Conservation (phyloP, 1,284 basidiomycete species). For the Sutorius eximius region DNA sequence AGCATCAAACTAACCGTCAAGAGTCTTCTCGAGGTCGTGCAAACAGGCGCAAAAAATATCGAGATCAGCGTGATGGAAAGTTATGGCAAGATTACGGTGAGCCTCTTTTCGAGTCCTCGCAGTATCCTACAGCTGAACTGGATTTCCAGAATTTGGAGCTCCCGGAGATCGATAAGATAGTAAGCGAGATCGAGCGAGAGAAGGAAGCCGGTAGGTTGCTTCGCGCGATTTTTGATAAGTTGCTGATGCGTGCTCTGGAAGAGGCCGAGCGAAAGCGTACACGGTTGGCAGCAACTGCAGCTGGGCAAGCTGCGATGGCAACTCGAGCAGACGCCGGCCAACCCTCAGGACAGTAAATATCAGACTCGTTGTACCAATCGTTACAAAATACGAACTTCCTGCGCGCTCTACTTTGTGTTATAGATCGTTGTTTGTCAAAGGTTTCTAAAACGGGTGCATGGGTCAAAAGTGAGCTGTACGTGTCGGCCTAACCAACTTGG, state of each 20-base stretch:
- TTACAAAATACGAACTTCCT: slow-evolving; percentile 7
- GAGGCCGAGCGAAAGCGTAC: slow-evolving; percentile 92
- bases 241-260: slow-evolving; percentile 70
- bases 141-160: slow-evolving; percentile 74
- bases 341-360: slow-evolving; percentile 38
- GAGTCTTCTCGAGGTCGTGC: slow-evolving; percentile 95
- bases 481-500: background rate
- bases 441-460: background rate
- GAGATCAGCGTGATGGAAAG: slow-evolving; percentile 97
- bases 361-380: slow-evolving; percentile 13
- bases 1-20: slow-evolving; percentile 96
- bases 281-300: slow-evolving; percentile 63
- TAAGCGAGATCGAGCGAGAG: slow-evolving; percentile 89
- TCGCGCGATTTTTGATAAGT: slow-evolving; percentile 51
- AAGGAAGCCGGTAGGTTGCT: slow-evolving; percentile 82
- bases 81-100: slow-evolving; percentile 86
- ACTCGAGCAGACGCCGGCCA: slow-evolving; percentile 50
- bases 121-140: slow-evolving; percentile 3
- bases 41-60: slow-evolving; percentile 99
- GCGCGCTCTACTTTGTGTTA: background rate
- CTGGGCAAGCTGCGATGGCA: slow-evolving; percentile 83
- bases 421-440: background rate
- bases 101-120: slow-evolving; percentile 31
- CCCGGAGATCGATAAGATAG: slow-evolving; percentile 86
- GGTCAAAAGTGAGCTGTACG: background rate